phyloP scores from a whole-genome alignment of 1,284 basidiomycete genomes.

The Ganoderma resinaceum region DNA sequence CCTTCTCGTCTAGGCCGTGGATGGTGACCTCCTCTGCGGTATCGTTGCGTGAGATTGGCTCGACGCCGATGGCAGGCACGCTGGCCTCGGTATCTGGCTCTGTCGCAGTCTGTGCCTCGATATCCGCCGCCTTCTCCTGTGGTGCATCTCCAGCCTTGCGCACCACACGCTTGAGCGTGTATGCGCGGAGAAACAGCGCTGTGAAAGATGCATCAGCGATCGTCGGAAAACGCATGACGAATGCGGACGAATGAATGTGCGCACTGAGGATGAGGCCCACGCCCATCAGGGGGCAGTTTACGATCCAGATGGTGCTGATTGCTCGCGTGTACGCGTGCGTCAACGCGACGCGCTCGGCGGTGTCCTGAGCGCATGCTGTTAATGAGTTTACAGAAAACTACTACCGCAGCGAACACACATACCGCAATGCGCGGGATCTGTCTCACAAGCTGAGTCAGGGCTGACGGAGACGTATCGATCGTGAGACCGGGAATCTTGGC shows the following conservation, averaged over 20 bases:
- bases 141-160: conserved; percentile 47
- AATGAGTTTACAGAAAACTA: neutral
- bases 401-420: conserved; percentile 27
- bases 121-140: conserved; percentile 30
- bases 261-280: conserved; percentile 63
- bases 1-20: conserved; percentile 13
- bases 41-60: conserved; percentile 19
- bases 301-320: conserved; percentile 77
- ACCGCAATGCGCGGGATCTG: conserved; percentile 63
- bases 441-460: conserved; percentile 63
- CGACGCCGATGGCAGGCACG: neutral
- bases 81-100: neutral
- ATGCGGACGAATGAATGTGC: neutral
- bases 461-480: conserved; percentile 59
- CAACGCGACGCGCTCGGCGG: conserved; percentile 53
- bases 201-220: neutral
- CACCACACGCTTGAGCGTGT: conserved; percentile 66
- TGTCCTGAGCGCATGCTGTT: conserved; percentile 47
- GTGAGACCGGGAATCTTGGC: conserved; percentile 52
- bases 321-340: conserved; percentile 76
- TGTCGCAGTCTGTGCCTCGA: conserved; percentile 29
- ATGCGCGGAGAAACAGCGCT: conserved; percentile 63
- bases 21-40: conserved; percentile 22
- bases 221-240: neutral
- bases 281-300: conserved; percentile 67